Evolutionary conservation across 345 rosid genomes (phyloP), one percentile per base, ranked within the genome.

Genomic region (Balakata baccata): DNA sequence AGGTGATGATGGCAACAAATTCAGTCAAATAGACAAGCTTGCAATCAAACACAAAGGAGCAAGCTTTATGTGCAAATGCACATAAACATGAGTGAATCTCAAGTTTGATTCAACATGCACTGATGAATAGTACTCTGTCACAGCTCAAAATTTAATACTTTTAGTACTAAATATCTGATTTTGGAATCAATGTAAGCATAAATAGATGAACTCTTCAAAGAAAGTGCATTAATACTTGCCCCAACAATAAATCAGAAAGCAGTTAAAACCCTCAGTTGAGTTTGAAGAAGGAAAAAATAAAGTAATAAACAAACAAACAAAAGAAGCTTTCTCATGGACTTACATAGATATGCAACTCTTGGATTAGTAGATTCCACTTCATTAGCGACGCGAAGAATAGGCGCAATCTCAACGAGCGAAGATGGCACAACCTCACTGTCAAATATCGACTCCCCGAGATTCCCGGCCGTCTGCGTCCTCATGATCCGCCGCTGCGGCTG

Each of bases 371-470:
- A 62, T 87, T 96, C 99, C 43, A 93, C 98, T 77, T 96, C 99
- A 89, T 96, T 96, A 68, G 99, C 99, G 79, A 96, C 99, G 77
- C 99, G 98, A 64, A 96, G 98, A 88, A 96, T 96, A 10, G 98
- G 99, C 0, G 99, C 99, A 70, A 96, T 93, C 84, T 91, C 96
- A 62, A 86, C 84, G 70, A 96, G 91, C 3, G 99, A 89, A 20
- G 99, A 96, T 1, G 99, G 99, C 78, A 96, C 98, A 14, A 93
- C 91, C 85, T 96, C 99, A 79, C 99, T 96, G 67, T 96, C 96
- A 75, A 96, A 91, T 64, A 89, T 84, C 16, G 86, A 46, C 81
- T 96, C 99, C 29, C 99, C 98, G 0, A 93, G 89, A 82, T 87
- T 89, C 64, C 99, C 98, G 0, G 89, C 93, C 2, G 99, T 96